phyloP scores from a whole-genome alignment of 225 moss, liverwort and hornwort genomes.

The Climacium dendroides region DNA sequence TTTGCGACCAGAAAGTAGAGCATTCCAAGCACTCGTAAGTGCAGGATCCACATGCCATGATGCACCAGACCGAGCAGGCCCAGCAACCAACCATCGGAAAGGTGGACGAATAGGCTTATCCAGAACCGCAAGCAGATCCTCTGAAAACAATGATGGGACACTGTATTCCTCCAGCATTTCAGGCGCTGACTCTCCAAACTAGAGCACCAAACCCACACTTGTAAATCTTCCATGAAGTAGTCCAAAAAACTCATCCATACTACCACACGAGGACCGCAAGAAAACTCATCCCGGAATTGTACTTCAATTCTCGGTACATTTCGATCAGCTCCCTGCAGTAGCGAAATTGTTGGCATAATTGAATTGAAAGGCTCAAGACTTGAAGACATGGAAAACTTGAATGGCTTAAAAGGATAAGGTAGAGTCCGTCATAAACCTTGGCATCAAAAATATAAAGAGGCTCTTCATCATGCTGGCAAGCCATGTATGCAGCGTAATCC shows the following conservation, averaged over 20 bases:
- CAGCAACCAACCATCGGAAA: conserved; percentile 94
- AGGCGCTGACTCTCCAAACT: conserved; percentile 95
- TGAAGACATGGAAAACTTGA: background rate
- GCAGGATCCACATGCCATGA: conserved; percentile 99
- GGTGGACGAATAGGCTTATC: conserved; percentile 64
- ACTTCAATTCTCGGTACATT: background rate
- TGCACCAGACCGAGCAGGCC: conserved; percentile 92
- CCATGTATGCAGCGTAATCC: conserved; percentile 77
- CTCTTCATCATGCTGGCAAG: conserved; percentile 87
- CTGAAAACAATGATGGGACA: conserved; percentile 74
- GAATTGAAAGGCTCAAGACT: background rate
- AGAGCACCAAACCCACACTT: conserved; percentile 11
- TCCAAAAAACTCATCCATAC: background rate
- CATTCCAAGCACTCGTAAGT: conserved; percentile 97
- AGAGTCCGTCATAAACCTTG: conserved; percentile 35
- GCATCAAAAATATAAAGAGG: conserved; percentile 94
- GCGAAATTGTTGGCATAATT: background rate
- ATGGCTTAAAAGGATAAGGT: background rate
- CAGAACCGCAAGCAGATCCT: conserved; percentile 78
- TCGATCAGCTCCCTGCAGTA: background rate
- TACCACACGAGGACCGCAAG: background rate
- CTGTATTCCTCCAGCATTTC: conserved; percentile 79
- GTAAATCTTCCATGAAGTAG: background rate
- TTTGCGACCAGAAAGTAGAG: conserved; percentile 85
- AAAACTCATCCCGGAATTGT: background rate